Base-by-base conservation (phyloP, 768 basidiomycete genomes). In the Lactarius quietus region DNA sequence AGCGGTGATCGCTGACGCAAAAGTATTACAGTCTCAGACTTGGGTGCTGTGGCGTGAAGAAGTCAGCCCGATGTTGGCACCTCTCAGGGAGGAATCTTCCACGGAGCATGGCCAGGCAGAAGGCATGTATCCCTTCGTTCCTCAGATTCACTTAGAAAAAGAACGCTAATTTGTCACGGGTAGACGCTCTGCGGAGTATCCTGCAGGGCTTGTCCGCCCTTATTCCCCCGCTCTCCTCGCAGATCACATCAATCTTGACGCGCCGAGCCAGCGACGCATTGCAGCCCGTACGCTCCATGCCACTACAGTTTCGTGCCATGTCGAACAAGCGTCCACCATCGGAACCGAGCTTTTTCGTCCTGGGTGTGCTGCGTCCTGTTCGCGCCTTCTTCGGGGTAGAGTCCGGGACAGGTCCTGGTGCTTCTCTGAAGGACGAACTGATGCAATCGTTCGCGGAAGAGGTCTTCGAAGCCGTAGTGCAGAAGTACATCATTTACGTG, bases 301-400 rank as follows among this genome's bases (percentile, higher is more conserved):
- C 94, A 1, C 88, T 90, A 0, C 95, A 98, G 71, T 92, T 95
- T 70, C 84, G 95, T 59, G 92, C 92, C 18, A 88, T 88, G 87
- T 84, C 89, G 59, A 86, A 83, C 75, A 87, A 88, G 73, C 84
- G 85, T 5, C 77, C 80, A 66, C 88, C 92, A 1, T 83, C 81
- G 18, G 91, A 91, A 72, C 86, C 93, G 28, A 97, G 94, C 72
- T 88, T 92, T 73, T 98, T 96, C 72, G 85, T 98, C 3, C 78
- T 85, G 1, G 81, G 85, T 38, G 88, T 98, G 63, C 79, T 98
- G 38, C 88, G 87, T 33, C 93, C 97, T 1, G 74, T 95, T 39
- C 88, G 86, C 69, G 76, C 80, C 14, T 89, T 93, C 74, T 93
- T 95, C 72, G 86, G 78, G 17, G 79, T 84, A 62, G 83, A 81